Evolutionary conservation across 2,329 filamentous ascomycete species (phyloP), one percentile per base, ranked within the genome.

Genomic region (Ceratocystis alfenasii): DNA sequence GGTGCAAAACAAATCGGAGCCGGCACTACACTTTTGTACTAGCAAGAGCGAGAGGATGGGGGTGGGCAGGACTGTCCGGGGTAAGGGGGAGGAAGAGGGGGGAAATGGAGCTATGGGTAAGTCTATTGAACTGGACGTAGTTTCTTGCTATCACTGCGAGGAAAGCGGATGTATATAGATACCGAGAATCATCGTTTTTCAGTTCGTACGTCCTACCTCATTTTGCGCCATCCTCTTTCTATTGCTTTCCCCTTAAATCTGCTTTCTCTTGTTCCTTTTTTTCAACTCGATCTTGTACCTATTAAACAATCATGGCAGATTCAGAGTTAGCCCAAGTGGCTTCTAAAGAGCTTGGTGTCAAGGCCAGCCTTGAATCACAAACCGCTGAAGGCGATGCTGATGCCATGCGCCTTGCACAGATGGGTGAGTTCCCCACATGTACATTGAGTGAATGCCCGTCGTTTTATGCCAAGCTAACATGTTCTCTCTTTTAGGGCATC

Each of bases 321-420:
- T 10, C 41, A 30, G 28, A 53, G 5, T 22, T 65, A 6, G n/a
- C 41, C 53, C 30, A 61, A 12, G 28, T 22, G 20, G 41, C 17
- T 8, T 65, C 55, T 30, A 62, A 65, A 25, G 55, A 65, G 28
- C 7, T 65, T 20, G 53, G 15, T 15, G 55, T 65, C 5, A 50
- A 55, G 7, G 50, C 66, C 7, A 67, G 62, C 46, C 41, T 63
- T 3, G 66, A 67, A 33, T 62, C 55, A 0, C 66, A 67, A 6
- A 36, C 30, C 15, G 53, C n/a, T 2, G 33, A 55, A 20, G 53
- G 25, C 5, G 70, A 77, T 69, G 73, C 73, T 15, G 76, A 78
- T 66, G 76, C 77, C 68, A 61, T 75, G 36, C 75, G 76, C 66
- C 69, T 78, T 69, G 76, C 76, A 28, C 76, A 78, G 67, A 78